A percentile compares a stretch with the other conserved stretches of the same genome.
These are phyloP conservation scores for Rhizophagus prolifer DNA, from an alignment of 192 early-diverging fungal species.

Conservation along the genomic window DNA sequence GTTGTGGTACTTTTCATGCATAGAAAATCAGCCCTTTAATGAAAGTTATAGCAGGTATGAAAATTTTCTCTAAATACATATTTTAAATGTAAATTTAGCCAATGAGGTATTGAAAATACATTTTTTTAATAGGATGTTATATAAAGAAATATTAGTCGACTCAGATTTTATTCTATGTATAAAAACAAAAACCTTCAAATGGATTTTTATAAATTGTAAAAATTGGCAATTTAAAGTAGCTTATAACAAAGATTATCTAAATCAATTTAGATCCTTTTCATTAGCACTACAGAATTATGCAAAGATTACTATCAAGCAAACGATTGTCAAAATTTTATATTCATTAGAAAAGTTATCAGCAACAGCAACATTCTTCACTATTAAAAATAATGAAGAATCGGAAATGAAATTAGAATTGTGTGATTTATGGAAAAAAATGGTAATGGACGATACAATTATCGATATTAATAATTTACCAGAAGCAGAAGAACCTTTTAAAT, in stretches of 20 bases:
- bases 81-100: no score
- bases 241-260: neutral
- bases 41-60: neutral
- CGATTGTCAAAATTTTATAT: neutral
- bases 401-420: neutral
- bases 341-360: neutral
- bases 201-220: neutral
- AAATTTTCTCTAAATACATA: no score
- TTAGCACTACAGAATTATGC: neutral
- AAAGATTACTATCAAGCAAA: neutral
- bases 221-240: neutral
- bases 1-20: neutral
- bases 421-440: neutral
- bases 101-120: no score
- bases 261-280: neutral
- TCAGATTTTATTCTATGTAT: neutral
- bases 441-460: neutral
- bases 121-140: neutral
- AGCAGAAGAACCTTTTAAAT: neutral
- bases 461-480: neutral
- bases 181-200: neutral
- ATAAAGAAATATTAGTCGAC: neutral
- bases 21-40: neutral
- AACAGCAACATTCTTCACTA: neutral
- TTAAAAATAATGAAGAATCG: neutral